These are phyloP conservation scores for Drechslerella stenobrocha DNA, from an alignment of 2,329 filamentous ascomycete genomes.

Conservation along the genomic window DNA sequence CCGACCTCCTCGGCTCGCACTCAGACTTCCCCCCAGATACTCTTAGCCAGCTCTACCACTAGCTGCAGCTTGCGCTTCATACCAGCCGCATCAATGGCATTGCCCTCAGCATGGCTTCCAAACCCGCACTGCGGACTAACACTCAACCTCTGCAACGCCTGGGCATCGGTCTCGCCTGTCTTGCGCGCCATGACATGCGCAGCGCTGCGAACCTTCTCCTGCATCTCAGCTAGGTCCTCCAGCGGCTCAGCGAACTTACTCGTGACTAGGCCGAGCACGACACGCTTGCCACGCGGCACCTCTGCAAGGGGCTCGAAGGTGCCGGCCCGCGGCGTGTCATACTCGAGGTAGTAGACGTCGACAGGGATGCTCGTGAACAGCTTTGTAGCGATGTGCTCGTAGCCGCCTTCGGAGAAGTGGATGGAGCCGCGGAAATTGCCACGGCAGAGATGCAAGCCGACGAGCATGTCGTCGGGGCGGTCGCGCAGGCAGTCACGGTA, in stretches of 20 bases:
- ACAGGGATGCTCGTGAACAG: conserved; percentile 67
- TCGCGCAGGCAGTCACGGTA: conserved; percentile 70
- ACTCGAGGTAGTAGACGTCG: conserved; percentile 71
- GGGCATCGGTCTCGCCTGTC: conserved; percentile 65
- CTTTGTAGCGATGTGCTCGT: conserved; percentile 69
- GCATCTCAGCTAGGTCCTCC: conserved; percentile 68
- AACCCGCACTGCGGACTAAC: conserved; percentile 75
- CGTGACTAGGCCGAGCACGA: conserved; percentile 67
- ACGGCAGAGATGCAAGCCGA: conserved; percentile 75
- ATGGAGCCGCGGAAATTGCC: conserved; percentile 69
- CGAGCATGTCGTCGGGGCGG: conserved; percentile 71
- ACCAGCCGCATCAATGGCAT: conserved; percentile 69
- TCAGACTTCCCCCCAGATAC: conserved; percentile 63
- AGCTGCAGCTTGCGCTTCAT: conserved; percentile 74
- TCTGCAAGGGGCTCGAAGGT: conserved; percentile 68
- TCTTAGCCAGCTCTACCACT: conserved; percentile 71
- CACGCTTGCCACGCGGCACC: conserved; percentile 65
- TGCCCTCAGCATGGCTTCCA: conserved; percentile 73
- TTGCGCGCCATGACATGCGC: conserved; percentile 72
- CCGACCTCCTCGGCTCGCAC: too few relatives aligned
- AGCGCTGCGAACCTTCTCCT: conserved; percentile 63
- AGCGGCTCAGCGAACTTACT: conserved; percentile 64
- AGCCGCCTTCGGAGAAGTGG: conserved; percentile 69
- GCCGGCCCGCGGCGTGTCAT: conserved; percentile 67
- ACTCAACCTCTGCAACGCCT: conserved; percentile 69